A percentile compares a stretch with the other conserved stretches of the same genome.
These are phyloP conservation scores for Davidsoniella australis DNA, from an alignment of 2,329 filamentous ascomycete species.

Conservation along the genomic window DNA sequence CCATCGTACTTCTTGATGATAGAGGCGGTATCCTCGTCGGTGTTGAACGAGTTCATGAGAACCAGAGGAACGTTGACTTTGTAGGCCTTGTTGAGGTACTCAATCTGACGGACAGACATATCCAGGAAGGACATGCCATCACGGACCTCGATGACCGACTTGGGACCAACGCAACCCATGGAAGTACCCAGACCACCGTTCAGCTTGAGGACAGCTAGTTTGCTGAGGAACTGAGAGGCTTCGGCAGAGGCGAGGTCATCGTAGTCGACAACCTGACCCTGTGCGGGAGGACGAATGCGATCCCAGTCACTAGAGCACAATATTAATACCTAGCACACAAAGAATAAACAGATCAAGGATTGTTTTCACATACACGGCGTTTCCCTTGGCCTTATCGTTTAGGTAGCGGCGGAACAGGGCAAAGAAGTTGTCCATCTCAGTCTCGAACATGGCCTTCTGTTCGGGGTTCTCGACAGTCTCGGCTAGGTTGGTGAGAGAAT, in stretches of 20 bases:
- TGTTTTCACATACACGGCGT: slow-evolving; percentile 46
- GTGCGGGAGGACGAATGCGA: slow-evolving; percentile 82
- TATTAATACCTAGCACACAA: background rate
- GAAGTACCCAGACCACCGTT: slow-evolving; percentile 98
- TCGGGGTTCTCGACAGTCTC: slow-evolving; percentile 74
- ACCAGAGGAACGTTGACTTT: slow-evolving; percentile 94
- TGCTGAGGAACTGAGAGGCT: slow-evolving; percentile 86
- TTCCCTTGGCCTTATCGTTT: slow-evolving; percentile 98
- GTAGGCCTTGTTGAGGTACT: slow-evolving; percentile 97
- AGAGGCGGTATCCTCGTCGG: slow-evolving; percentile 88
- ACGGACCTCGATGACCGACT: slow-evolving; percentile 98
- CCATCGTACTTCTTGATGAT: slow-evolving; percentile 99
- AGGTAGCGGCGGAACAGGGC: slow-evolving; percentile 94
- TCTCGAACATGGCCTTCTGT: slow-evolving; percentile 90
- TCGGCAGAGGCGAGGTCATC: slow-evolving; percentile 76
- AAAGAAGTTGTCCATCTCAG: slow-evolving; percentile 99
- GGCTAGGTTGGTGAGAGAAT: slow-evolving; percentile 79
- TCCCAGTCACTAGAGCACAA: slow-evolving; percentile 63
- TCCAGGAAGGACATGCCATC: slow-evolving; percentile 99
- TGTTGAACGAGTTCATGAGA: slow-evolving; percentile 99
- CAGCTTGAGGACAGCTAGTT: slow-evolving; percentile 95
- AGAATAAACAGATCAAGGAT: background rate
- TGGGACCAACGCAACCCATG: slow-evolving; percentile 97
- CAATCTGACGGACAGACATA: slow-evolving; percentile 94
- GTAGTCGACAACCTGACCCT: slow-evolving; percentile 90